phyloP scores from a whole-genome alignment of 2,329 filamentous ascomycete genomes.

The Dryadomyces quercivorus region DNA sequence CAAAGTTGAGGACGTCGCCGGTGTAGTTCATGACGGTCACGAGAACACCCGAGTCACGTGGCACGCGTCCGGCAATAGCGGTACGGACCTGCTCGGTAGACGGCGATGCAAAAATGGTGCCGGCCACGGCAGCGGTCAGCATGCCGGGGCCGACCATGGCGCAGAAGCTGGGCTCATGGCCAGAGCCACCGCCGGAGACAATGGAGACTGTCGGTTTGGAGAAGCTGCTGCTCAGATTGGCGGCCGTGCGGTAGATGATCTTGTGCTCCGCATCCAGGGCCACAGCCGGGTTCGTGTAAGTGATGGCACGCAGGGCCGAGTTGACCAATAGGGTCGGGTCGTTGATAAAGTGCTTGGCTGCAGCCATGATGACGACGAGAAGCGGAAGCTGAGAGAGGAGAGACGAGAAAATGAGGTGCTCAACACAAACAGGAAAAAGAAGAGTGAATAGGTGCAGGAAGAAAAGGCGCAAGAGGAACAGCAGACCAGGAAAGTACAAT shows the following conservation, averaged over 20 bases:
- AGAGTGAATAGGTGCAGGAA: background rate
- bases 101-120: constrained; percentile 70
- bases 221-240: constrained; percentile 16
- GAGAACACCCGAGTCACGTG: constrained; percentile 51
- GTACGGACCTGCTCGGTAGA: constrained; percentile 68
- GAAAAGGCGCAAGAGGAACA: too few relatives aligned
- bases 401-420: background rate
- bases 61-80: constrained; percentile 60
- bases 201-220: constrained; percentile 59
- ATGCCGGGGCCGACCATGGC: constrained; percentile 75
- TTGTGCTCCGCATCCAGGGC: constrained; percentile 71
- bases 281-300: constrained; percentile 72
- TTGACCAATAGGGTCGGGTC: constrained; percentile 69
- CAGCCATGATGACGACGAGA: constrained; percentile 17
- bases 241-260: constrained; percentile 63
- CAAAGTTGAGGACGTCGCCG: constrained; percentile 82
- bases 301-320: constrained; percentile 63
- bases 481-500: background rate
- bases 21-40: constrained; percentile 97
- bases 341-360: constrained; percentile 78
- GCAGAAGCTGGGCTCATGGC: constrained; percentile 81
- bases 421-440: background rate
- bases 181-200: constrained; percentile 76
- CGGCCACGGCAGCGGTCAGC: constrained; percentile 70
- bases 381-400: background rate